Conservation (phyloP, 352 stramenopile species). For the Phytophthora lateralis region DNA sequence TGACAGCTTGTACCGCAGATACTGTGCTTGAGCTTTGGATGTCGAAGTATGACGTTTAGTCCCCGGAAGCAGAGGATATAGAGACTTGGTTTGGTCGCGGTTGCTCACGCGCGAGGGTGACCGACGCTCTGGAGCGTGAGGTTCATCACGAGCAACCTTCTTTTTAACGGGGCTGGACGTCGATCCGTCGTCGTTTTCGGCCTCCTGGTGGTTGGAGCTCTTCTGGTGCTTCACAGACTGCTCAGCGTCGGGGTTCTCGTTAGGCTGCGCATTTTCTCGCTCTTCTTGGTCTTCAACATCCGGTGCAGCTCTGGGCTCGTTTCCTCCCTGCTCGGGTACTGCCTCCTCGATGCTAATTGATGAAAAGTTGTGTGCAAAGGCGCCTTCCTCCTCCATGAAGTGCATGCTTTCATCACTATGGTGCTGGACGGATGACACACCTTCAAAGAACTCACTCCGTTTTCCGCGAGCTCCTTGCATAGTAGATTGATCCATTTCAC, state of each 20-base stretch:
- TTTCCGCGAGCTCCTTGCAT: conserved; percentile 8
- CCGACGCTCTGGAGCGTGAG: conserved; percentile 18
- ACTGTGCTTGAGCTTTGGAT: conserved; percentile 51
- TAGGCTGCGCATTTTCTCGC: conserved; percentile 11
- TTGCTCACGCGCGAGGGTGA: conserved; percentile 4
- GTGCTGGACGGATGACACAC: conserved; percentile 75
- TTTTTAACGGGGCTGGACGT: conserved; percentile 42
- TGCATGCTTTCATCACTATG: conserved; percentile 62
- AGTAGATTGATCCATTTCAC: background rate
- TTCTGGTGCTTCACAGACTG: conserved; percentile 4
- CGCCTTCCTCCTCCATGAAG: conserved; percentile 59
- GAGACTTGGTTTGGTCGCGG: conserved; percentile 16
- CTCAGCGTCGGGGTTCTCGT: conserved; percentile 7
- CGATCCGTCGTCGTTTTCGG: conserved; percentile 23
- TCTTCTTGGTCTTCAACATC: conserved; percentile 8
- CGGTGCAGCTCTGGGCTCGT: background rate
- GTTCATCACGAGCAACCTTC: conserved; percentile 33
- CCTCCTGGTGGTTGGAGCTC: conserved; percentile 37
- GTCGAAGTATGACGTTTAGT: conserved; percentile 24
- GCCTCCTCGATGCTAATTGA: conserved; percentile 45
- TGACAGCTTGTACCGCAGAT: conserved; percentile 71
- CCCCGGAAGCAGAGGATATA: conserved; percentile 55
- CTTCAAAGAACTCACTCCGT: conserved; percentile 52
- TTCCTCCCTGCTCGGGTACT: conserved; percentile 3
- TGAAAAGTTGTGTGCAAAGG: conserved; percentile 55